A percentile compares a stretch with the other conserved stretches of the same genome.
Evolutionary conservation across 768 basidiomycete species (phyloP).

Genomic region (Tulasnella sp.): DNA sequence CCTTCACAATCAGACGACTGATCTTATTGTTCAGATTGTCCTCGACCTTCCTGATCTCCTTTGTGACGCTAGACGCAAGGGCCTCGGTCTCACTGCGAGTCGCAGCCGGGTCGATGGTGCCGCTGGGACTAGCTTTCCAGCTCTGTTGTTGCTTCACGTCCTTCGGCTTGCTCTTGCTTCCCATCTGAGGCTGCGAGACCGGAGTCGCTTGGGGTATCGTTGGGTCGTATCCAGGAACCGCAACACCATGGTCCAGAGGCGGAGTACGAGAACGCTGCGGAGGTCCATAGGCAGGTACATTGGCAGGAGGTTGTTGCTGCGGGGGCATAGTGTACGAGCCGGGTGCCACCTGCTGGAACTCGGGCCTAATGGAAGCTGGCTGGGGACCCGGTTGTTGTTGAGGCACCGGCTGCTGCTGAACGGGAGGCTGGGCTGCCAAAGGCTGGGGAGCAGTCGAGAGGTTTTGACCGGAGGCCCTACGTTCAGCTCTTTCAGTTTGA

Average conservation of each 20-base stretch:
- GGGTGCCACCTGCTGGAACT: not conserved
- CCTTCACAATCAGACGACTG: conserved; percentile 68
- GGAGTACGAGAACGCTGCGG: not conserved
- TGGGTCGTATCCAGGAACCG: not conserved
- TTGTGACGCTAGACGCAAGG: conserved; percentile 38
- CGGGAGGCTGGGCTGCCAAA: conserved; percentile 31
- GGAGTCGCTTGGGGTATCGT: not conserved
- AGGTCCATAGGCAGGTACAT: not conserved
- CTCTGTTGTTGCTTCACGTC: conserved; percentile 22
- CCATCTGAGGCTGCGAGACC: conserved; percentile 33
- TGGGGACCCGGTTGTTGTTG: not conserved
- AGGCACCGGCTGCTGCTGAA: not conserved
- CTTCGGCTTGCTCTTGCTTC: conserved; percentile 44
- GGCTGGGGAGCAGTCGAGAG: not conserved
- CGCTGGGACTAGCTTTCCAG: conserved; percentile 13
- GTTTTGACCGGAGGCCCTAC: not conserved
- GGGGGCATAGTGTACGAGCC: not conserved
- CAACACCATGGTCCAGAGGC: not conserved
- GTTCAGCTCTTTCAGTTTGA: not conserved
- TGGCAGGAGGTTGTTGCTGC: not conserved
- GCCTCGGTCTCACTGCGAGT: conserved; percentile 10
- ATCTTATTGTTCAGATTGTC: conserved; percentile 66
- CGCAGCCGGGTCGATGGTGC: not conserved
- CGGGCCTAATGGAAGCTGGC: not conserved
- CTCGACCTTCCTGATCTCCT: conserved; percentile 70